A percentile compares a stretch with the other conserved stretches of the same genome.
Evolutionary conservation across 495 filamentous ascomycete species (phyloP).

Genomic region (Terfezia boudieri): DNA sequence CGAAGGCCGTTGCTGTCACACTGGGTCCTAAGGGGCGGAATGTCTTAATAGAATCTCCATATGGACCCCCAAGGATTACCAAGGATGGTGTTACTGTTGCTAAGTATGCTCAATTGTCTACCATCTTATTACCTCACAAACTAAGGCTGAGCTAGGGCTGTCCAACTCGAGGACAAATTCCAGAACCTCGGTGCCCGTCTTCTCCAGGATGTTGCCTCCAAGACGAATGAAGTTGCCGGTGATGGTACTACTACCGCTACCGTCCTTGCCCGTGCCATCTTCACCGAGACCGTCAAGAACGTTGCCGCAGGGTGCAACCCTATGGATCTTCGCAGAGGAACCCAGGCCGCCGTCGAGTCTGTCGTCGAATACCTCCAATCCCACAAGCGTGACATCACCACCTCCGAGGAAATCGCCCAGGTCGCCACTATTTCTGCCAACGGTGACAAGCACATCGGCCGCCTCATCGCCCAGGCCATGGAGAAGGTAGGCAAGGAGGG

Average conservation of each 20-base stretch:
- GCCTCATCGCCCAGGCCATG: slow-evolving; percentile 93
- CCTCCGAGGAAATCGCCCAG: slow-evolving; percentile 89
- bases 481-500: slow-evolving; percentile 99
- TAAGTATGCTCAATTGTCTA: slow-evolving; percentile 7
- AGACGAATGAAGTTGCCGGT: slow-evolving; percentile 97
- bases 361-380: slow-evolving; percentile 81
- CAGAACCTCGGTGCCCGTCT: slow-evolving; percentile 96
- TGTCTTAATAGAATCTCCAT: slow-evolving; percentile 91
- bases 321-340: slow-evolving; percentile 93
- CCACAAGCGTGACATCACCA: slow-evolving; percentile 94
- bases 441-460: slow-evolving; percentile 85
- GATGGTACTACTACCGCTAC: slow-evolving; percentile 97
- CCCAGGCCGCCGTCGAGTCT: slow-evolving; percentile 84
- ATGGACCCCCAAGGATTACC: slow-evolving; percentile 97
- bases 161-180: slow-evolving; percentile 93
- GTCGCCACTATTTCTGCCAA: slow-evolving; percentile 96
- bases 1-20: slow-evolving; percentile 88
- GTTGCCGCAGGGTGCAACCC: slow-evolving; percentile 98
- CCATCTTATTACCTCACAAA: not conserved
- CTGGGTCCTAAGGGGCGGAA: slow-evolving; percentile 95
- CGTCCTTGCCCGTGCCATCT: slow-evolving; percentile 91
- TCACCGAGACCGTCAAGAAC: slow-evolving; percentile 99
- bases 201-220: slow-evolving; percentile 92
- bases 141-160: slow-evolving; percentile 31
- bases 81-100: slow-evolving; percentile 37